Conservation (phyloP, 1,139 yeast genomes). For the Suhomyces bokatorum region DNA sequence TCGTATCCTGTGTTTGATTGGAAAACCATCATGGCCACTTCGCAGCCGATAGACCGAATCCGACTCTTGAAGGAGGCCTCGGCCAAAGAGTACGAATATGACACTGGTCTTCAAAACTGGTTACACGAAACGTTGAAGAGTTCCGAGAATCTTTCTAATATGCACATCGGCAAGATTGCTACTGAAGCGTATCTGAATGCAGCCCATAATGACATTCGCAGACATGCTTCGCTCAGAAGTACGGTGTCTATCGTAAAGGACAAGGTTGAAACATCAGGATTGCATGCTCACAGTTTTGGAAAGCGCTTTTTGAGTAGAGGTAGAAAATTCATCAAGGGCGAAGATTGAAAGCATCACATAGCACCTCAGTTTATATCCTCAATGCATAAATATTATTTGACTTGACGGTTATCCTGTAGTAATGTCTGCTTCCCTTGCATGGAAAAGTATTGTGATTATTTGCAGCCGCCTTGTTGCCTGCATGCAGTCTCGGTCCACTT, state of each 20-base stretch:
- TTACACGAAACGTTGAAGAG: constrained; percentile 39
- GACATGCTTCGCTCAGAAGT: constrained; percentile 45
- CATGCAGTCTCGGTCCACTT: no score
- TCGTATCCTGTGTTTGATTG: constrained; percentile 44
- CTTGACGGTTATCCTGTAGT: no score
- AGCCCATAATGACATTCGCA: constrained; percentile 43
- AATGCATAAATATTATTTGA: no score
- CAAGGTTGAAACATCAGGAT: constrained; percentile 44
- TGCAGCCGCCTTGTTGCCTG: no score
- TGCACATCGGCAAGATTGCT: constrained; percentile 48
- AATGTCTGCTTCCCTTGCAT: no score
- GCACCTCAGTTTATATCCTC: no score
- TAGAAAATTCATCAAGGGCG: constrained; percentile 40
- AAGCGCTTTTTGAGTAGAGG: constrained; percentile 44
- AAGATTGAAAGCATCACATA: background rate
- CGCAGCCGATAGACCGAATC: constrained; percentile 47
- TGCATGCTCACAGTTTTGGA: constrained; percentile 45
- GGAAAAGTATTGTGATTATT: no score
- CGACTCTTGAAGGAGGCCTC: constrained; percentile 43
- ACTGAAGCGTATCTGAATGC: constrained; percentile 51
- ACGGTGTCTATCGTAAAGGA: constrained; percentile 46
- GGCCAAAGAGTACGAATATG: constrained; percentile 38
- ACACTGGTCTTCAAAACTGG: constrained; percentile 53
- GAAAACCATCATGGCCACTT: constrained; percentile 44
- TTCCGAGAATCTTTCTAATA: constrained; percentile 34